phyloP scores from a whole-genome alignment of 2,329 filamentous ascomycete species.

The Plectosphaerella cucumerina region DNA sequence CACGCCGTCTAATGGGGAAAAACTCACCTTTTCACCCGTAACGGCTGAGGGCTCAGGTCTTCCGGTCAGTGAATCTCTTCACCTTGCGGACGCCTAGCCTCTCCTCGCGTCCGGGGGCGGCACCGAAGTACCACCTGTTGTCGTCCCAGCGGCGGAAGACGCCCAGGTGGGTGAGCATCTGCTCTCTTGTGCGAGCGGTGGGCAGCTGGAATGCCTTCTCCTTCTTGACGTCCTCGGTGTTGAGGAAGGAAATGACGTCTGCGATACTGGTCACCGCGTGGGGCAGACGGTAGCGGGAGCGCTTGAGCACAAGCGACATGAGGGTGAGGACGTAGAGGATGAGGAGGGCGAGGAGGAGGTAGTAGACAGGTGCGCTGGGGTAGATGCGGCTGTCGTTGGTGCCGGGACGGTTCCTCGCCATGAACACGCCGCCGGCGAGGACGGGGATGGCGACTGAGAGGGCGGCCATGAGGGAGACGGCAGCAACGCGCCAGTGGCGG shows the following conservation, averaged over 20 bases:
- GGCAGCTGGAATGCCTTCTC: slow-evolving; percentile 72
- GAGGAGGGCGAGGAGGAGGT: slow-evolving; percentile 67
- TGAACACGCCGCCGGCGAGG: slow-evolving; percentile 67
- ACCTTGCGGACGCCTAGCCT: slow-evolving; percentile 40
- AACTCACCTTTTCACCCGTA: too few species aligned
- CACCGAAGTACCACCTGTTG: slow-evolving; percentile 49
- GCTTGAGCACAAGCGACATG: slow-evolving; percentile 54
- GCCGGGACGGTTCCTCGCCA: slow-evolving; percentile 58
- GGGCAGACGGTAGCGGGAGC: slow-evolving; percentile 62
- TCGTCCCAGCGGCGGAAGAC: slow-evolving; percentile 42
- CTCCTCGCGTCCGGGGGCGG: slow-evolving; percentile 32
- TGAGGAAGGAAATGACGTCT: slow-evolving; percentile 73
- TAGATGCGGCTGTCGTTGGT: slow-evolving; percentile 57
- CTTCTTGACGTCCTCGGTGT: slow-evolving; percentile 64
- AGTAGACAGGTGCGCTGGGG: slow-evolving; percentile 69
- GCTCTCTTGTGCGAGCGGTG: slow-evolving; percentile 50
- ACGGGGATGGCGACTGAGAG: slow-evolving; percentile 61
- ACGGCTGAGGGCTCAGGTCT: background rate
- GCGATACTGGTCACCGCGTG: slow-evolving; percentile 70
- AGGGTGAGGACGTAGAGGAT: slow-evolving; percentile 66
- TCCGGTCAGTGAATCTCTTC: slow-evolving; percentile 38
- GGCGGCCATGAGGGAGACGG: slow-evolving; percentile 54
- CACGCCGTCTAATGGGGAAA: too few species aligned
- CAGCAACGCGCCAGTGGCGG: slow-evolving; percentile 62
- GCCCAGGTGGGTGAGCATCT: slow-evolving; percentile 64